Conservation (phyloP, 345 rosid species). For the Citropsis articulata region DNA sequence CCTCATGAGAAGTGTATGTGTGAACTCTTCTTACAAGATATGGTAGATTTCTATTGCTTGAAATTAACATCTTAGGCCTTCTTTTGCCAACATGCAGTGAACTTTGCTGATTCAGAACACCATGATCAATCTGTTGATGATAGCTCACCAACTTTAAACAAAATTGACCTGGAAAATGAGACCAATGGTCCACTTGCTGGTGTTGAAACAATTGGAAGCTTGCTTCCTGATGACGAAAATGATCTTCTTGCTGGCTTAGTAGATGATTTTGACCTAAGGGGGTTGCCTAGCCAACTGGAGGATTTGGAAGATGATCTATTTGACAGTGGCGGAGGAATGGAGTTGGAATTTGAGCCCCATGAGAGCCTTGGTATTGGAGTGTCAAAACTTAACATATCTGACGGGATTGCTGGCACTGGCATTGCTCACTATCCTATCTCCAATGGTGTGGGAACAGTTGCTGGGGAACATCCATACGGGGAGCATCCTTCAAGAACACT, state of each 20-base stretch:
- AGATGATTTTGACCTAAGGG: slow-evolving; percentile 69
- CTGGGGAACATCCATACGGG: slow-evolving; percentile 92
- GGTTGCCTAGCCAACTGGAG: slow-evolving; percentile 59
- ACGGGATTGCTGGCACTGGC: slow-evolving; percentile 46
- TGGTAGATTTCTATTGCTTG: not conserved
- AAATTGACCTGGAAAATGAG: slow-evolving; percentile 45
- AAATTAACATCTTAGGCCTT: slow-evolving; percentile 11
- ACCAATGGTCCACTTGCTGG: slow-evolving; percentile 49
- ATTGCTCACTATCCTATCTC: slow-evolving; percentile 43
- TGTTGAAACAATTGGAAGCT: slow-evolving; percentile 43
- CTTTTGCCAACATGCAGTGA: slow-evolving; percentile 50
- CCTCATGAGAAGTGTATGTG: slow-evolving; percentile 67
- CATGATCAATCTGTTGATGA: slow-evolving; percentile 46
- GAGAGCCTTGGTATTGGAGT: slow-evolving; percentile 43
- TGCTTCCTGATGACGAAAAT: slow-evolving; percentile 81
- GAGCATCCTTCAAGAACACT: slow-evolving; percentile 97
- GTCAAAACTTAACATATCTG: slow-evolving; percentile 54
- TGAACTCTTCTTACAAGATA: slow-evolving; percentile 13
- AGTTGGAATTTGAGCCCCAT: slow-evolving; percentile 64
- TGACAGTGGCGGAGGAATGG: slow-evolving; percentile 88
- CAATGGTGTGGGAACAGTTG: slow-evolving; percentile 66
- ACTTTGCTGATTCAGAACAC: slow-evolving; percentile 48
- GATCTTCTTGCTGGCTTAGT: slow-evolving; percentile 85
- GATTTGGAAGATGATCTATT: slow-evolving; percentile 90
- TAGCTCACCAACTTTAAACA: slow-evolving; percentile 42